phyloP scores from a whole-genome alignment of 306 rosid genomes.

The Pyrus pyrifolia region DNA sequence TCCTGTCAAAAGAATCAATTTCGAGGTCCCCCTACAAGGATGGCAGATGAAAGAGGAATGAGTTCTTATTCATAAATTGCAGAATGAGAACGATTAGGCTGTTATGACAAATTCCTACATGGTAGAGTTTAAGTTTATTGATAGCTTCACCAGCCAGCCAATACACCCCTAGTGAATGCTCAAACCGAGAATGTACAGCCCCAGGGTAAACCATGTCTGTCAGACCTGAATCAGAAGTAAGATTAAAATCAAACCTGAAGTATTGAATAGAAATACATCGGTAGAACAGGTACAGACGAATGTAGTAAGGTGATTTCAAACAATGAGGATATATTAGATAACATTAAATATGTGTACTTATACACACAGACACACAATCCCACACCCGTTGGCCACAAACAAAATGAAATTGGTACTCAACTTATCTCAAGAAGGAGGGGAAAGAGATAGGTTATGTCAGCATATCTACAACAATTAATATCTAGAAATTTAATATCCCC shows the following conservation, averaged over 20 bases:
- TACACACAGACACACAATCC: background rate
- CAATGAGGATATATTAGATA: background rate
- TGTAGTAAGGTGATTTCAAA: background rate
- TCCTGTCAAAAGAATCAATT: slow-evolving; percentile 65
- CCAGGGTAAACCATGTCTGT: slow-evolving; percentile 83
- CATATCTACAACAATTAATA: background rate
- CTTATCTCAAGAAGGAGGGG: background rate
- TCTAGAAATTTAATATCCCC: background rate
- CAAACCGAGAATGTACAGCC: slow-evolving; percentile 90
- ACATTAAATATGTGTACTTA: background rate
- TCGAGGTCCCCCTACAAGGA: slow-evolving; percentile 79
- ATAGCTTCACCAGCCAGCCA: slow-evolving; percentile 84
- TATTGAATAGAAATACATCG: background rate
- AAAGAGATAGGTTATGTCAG: background rate
- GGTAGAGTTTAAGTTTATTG: slow-evolving; percentile 52
- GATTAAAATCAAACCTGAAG: background rate
- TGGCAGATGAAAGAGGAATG: slow-evolving; percentile 7
- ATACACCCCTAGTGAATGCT: slow-evolving; percentile 93
- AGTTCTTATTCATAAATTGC: background rate
- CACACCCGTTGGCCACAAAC: background rate
- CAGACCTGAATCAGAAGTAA: slow-evolving; percentile 48
- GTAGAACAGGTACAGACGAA: background rate
- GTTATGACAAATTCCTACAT: slow-evolving; percentile 33
- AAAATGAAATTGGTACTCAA: background rate
- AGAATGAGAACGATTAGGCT: slow-evolving; percentile 6